These are phyloP conservation scores for Leccinum arenicola DNA, from an alignment of 768 basidiomycete species.

Conservation along the genomic window DNA sequence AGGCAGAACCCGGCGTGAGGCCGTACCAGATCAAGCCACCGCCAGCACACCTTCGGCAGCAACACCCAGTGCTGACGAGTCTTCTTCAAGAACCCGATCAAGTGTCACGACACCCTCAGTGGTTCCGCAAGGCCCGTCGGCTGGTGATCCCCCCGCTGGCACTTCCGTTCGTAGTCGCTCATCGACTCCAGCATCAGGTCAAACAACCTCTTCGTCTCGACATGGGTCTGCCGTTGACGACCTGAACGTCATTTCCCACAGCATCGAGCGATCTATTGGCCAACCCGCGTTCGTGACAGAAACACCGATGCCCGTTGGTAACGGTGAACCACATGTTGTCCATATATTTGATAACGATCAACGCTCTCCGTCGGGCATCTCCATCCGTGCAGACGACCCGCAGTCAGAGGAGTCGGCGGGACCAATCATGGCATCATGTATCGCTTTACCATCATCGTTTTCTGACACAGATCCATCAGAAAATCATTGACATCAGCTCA, in stretches of 20 bases:
- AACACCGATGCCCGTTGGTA: slow-evolving; percentile 4
- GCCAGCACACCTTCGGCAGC: slow-evolving; percentile 18
- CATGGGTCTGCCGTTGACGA: slow-evolving; percentile 25
- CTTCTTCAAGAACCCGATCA: slow-evolving; percentile 7
- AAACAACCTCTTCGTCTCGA: slow-evolving; percentile 31
- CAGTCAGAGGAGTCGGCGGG: slow-evolving; percentile 10
- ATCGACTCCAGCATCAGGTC: slow-evolving; percentile 35
- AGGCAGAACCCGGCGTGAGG: slow-evolving; percentile 58
- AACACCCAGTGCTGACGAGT: slow-evolving; percentile 4
- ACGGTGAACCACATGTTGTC: slow-evolving; percentile 9
- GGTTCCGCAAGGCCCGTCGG: slow-evolving; percentile 7
- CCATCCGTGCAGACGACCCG: slow-evolving; percentile 5
- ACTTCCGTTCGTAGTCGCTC: slow-evolving; percentile 23
- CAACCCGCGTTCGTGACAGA: slow-evolving; percentile 20
- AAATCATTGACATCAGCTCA: slow-evolving; percentile 36
- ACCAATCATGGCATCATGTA: slow-evolving; percentile 19
- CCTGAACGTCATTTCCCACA: slow-evolving; percentile 27
- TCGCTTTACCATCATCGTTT: slow-evolving; percentile 26
- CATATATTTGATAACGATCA: slow-evolving; percentile 10
- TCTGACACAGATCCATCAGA: slow-evolving; percentile 23
- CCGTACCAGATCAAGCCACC: slow-evolving; percentile 36
- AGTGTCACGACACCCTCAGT: slow-evolving; percentile 4
- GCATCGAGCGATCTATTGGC: slow-evolving; percentile 21
- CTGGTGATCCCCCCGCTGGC: slow-evolving; percentile 12
- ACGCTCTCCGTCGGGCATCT: slow-evolving; percentile 7